Evolutionary conservation across 768 basidiomycete species (phyloP), one percentile per base, ranked within the genome.

Genomic region (Rhodosporidiobolus sp.): DNA sequence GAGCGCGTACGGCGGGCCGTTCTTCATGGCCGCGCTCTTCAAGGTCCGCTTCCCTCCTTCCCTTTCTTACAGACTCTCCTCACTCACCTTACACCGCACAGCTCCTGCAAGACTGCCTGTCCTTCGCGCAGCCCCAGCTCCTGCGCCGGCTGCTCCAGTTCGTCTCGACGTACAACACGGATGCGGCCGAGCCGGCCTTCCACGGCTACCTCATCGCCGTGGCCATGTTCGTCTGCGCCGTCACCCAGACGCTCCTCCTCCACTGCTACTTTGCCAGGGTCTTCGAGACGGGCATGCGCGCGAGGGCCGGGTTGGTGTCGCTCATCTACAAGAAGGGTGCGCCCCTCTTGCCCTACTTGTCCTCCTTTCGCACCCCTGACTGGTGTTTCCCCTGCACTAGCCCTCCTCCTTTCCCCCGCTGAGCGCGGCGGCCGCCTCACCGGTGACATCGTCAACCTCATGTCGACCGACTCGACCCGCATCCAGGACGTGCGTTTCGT

Each of bases 381-480:
- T 53, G 22, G 26, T n/a, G 24, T n/a, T 0, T 17, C 11, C 24
- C 3, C 17, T 20, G 14, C 46, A 24, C 4, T 52, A 72, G 70
- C 70, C 32, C 84, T 98, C 30, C 85, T 91, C 7, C 85, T 98
- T 16, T 91, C 90, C 3, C 93, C 89, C 77, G 90, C 92, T 69
- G 93, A 92, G 77, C 87, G 90, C 9, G 85, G 86, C 17, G 82
- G 81, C 9, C 87, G 91, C 53, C 86, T 90, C 0, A 87, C 91
- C 0, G 94, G 95, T 1, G 94, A 96, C 79, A 94, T 96, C 48
- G 92, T 96, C 73, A 97, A 96, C 79, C 81, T 95, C 45, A 94
- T 94, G 89, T 89, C 89, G 14, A 78, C 79, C 52, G 78, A 78
- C 59, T 65, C 74, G 19, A 76, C 74, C 3, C 68, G 79, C 1